A percentile compares a stretch with the other conserved stretches of the same genome.
phyloP scores from a whole-genome alignment of 148 eudicot species.

The Cornus suecica region DNA sequence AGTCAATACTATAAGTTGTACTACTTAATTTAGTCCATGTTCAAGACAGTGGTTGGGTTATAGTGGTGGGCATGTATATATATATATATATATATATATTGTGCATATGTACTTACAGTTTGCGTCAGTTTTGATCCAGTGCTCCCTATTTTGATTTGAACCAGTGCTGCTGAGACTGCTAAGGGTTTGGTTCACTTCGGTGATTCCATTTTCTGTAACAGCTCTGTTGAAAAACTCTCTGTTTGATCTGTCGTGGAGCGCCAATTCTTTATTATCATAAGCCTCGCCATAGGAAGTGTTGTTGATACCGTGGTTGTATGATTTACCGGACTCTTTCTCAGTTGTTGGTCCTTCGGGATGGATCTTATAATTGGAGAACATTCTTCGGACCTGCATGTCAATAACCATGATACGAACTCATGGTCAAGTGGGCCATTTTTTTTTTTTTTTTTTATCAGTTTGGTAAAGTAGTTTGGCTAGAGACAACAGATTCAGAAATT shows the following conservation, averaged over 20 bases:
- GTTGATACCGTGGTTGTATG: constrained; percentile 16
- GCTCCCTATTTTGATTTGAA: constrained; percentile 31
- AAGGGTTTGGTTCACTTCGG: constrained; percentile 13
- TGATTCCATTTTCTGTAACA: constrained; percentile 18
- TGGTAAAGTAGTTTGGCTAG: neutral
- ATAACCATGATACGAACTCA: neutral
- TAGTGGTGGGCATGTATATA: neutral
- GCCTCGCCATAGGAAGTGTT: constrained; percentile 9
- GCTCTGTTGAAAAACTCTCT: constrained; percentile 17
- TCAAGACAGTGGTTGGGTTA: neutral
- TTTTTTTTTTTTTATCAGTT: too few species aligned
- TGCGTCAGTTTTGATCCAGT: constrained; percentile 71
- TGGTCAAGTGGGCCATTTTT: too few species aligned
- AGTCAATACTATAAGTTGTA: neutral
- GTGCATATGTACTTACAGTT: constrained; percentile 62
- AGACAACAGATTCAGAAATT: neutral
- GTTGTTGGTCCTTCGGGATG: constrained; percentile 40
- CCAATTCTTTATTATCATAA: constrained; percentile 13
- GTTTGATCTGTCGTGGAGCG: constrained; percentile 14
- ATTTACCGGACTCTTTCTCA: constrained; percentile 24
- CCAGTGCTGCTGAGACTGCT: constrained; percentile 16
- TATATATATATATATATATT: too few species aligned
- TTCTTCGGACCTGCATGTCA: constrained; percentile 28
- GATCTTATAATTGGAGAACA: constrained; percentile 45
- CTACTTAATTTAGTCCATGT: neutral